Conservation (phyloP, 2,329 filamentous ascomycete species). For the Cladosporium phlei region DNA sequence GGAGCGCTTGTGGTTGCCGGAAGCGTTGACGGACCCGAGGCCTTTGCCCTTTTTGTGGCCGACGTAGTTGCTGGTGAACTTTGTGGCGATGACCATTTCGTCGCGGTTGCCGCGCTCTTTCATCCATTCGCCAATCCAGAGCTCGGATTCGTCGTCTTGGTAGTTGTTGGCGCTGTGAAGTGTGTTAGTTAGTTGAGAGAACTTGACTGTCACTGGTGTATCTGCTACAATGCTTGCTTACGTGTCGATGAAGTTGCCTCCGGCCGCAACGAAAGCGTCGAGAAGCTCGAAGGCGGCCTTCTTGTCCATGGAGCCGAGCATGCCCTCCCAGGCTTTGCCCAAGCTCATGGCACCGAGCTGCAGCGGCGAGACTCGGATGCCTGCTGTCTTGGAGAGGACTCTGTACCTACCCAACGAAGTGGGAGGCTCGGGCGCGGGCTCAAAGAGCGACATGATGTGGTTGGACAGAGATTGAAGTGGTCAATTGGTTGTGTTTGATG, state of each 20-base stretch:
- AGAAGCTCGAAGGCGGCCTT: slow-evolving; percentile 59
- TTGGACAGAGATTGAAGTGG: not conserved
- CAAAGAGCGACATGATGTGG: slow-evolving; percentile 3
- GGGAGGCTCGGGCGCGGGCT: slow-evolving; percentile 28
- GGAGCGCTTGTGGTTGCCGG: slow-evolving; percentile 60
- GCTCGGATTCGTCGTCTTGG: slow-evolving; percentile 32
- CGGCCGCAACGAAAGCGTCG: slow-evolving; percentile 60
- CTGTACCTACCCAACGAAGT: slow-evolving; percentile 55
- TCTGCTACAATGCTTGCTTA: too few species aligned
- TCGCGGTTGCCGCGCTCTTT: slow-evolving; percentile 40
- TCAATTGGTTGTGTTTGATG: too few species aligned
- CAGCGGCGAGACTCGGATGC: slow-evolving; percentile 42
- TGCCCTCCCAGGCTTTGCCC: slow-evolving; percentile 53
- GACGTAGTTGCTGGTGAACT: slow-evolving; percentile 40
- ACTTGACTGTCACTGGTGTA: too few species aligned
- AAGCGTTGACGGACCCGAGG: slow-evolving; percentile 41
- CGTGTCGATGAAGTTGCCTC: slow-evolving; percentile 68
- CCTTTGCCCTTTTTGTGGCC: slow-evolving; percentile 15
- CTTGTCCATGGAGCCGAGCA: slow-evolving; percentile 63
- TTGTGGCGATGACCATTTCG: slow-evolving; percentile 52
- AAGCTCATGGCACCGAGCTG: slow-evolving; percentile 62
- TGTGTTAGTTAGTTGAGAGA: too few species aligned
- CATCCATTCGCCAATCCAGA: slow-evolving; percentile 49
- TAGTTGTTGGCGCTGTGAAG: slow-evolving; percentile 30
- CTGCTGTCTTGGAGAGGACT: slow-evolving; percentile 48